Base-by-base conservation (phyloP, 345 rosid species). In the Ricinus communis region DNA sequence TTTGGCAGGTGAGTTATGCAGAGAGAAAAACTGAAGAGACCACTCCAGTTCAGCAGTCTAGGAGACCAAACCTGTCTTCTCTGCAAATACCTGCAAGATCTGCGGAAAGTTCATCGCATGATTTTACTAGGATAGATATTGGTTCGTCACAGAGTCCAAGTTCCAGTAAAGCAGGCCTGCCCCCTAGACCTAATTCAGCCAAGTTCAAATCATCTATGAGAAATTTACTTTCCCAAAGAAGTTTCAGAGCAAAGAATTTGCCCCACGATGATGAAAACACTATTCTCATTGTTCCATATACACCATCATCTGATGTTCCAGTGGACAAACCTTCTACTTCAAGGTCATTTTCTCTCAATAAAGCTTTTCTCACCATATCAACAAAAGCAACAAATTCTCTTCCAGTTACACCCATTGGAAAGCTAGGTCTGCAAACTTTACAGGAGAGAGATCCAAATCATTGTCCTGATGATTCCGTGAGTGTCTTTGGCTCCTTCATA, bases 111-210 rank as follows among this genome's bases (percentile, higher is more conserved):
- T 54, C 59, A 22, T 54, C 25, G 12, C 59, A 54, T n/a, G 77
- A 84, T 53, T 73, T 72, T 65, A 50, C 62, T 2, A 60, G 60
- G 52, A 33, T 70, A 25, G 86, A 85, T 33, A 50, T 79, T 62
- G 38, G 81, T 7, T 54, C 59, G 21, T 2, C 21, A 54, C 66
- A 76, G 24, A 79, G 85, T 76, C 83, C 88, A 68, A 67, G 71
- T 55, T 74, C 88, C 9, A 65, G 57, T 58, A 76, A 71, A 74
- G 58, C 71, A 27, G 84, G 78, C 45, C 72, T 82, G 45, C 86
- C 90, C 40, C 90, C 90, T 1, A 71, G 82, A 68, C 85, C 85
- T 40, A 76, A 70, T 82, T 82, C 90, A 12, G 79, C 86, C 63
- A 84, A 69, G 81, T 69, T 81, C 67, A 79, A 62, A 74, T 77